Conservation (phyloP, 371 early-diverging fungal species). For the Actinomortierella ambigua region DNA sequence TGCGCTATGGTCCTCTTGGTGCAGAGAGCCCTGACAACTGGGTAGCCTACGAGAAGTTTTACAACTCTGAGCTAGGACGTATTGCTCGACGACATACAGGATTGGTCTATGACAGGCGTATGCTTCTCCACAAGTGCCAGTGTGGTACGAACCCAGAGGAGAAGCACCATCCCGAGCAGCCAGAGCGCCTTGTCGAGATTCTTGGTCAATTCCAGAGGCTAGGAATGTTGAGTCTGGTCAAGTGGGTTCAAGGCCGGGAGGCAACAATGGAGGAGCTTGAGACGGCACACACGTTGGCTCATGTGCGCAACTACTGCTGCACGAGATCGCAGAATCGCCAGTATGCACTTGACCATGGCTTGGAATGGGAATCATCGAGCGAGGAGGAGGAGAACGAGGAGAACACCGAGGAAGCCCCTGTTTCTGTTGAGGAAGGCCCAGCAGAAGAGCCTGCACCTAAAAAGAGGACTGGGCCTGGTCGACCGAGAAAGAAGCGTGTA, state of each 20-base stretch:
- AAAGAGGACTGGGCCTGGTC: too few species aligned
- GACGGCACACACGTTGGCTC: constrained; percentile 56
- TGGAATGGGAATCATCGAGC: constrained; percentile 30
- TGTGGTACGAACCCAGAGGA: constrained; percentile 58
- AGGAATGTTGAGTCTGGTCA: constrained; percentile 57
- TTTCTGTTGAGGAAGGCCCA: too few species aligned
- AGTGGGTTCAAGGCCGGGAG: constrained; percentile 57
- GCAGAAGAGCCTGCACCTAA: too few species aligned
- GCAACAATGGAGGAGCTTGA: constrained; percentile 57
- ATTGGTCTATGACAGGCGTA: constrained; percentile 61
- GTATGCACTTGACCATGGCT: constrained; percentile 33
- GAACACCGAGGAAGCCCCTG: constrained; percentile 12
- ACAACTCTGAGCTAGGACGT: constrained; percentile 53
- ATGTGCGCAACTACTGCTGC: constrained; percentile 60
- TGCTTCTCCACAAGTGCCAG: constrained; percentile 62
- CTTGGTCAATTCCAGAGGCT: constrained; percentile 47
- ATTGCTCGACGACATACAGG: constrained; percentile 61
- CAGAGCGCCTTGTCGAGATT: constrained; percentile 57
- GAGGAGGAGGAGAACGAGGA: constrained; percentile 23
- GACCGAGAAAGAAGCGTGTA: too few species aligned
- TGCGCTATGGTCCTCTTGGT: constrained; percentile 57
- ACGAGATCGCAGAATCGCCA: constrained; percentile 32
- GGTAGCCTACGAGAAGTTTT: constrained; percentile 60
- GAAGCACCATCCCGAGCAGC: constrained; percentile 67
- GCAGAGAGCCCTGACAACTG: constrained; percentile 57